These are phyloP conservation scores for Teratosphaeria zuluensis DNA, from an alignment of 2,329 filamentous ascomycete species.

Conservation along the genomic window DNA sequence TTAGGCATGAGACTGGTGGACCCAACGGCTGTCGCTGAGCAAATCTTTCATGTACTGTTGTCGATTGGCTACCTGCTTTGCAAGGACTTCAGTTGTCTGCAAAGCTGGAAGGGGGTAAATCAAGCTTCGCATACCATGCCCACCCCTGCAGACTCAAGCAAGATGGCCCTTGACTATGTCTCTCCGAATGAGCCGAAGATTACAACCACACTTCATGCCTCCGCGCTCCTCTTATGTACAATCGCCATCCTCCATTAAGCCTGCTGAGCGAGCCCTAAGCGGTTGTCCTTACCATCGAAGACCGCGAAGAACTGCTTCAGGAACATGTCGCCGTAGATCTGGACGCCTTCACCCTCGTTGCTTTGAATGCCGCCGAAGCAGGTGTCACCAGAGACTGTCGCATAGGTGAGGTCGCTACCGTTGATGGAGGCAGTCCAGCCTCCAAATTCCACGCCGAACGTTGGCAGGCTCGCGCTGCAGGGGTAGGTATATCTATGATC, in stretches of 20 bases:
- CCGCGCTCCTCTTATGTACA: too few species aligned
- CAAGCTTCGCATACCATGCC: not conserved
- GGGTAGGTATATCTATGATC: slow-evolving; percentile 25
- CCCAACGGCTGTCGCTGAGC: not conserved
- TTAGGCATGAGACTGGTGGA: not conserved
- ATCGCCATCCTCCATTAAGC: not conserved
- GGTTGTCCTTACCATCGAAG: slow-evolving; percentile 45
- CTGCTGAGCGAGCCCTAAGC: slow-evolving; percentile 44
- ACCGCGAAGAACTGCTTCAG: slow-evolving; percentile 52
- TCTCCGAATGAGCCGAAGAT: not conserved
- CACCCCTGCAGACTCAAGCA: not conserved
- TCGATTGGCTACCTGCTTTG: too few species aligned
- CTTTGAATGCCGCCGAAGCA: slow-evolving; percentile 63
- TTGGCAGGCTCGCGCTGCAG: slow-evolving; percentile 32
- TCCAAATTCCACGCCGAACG: slow-evolving; percentile 47
- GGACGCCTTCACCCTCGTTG: slow-evolving; percentile 41
- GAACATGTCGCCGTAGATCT: slow-evolving; percentile 56
- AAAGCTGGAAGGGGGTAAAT: not conserved
- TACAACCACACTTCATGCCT: not conserved
- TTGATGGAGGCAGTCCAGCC: slow-evolving; percentile 33
- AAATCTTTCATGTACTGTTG: too few species aligned
- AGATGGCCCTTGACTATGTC: not conserved
- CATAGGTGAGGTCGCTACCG: slow-evolving; percentile 42
- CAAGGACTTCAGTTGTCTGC: too few species aligned
- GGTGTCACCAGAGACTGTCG: slow-evolving; percentile 39